Base-by-base conservation (phyloP, 2,329 filamentous ascomycete species). In the Lecanoromycetidae sp. region DNA sequence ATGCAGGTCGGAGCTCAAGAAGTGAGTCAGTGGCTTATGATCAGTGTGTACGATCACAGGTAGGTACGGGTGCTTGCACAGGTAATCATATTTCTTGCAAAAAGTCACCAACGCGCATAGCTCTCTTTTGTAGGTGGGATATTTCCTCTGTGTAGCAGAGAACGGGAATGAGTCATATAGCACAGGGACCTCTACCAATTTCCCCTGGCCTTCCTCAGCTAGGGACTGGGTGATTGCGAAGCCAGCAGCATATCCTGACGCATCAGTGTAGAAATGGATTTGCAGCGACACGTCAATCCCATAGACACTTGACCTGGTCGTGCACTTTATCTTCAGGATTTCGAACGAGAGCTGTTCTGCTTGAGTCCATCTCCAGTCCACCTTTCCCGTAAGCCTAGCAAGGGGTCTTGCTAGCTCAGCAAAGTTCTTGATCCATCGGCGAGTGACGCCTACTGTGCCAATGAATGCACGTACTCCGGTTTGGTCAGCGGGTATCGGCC, bases 371-470 rank as follows among this genome's bases (percentile, higher is more conserved):
- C 26, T 10, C n/a, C 20, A 50, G 3, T 20, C 15, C 1, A 41
- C n/a, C 7, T 50, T 50, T 0, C 23, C 32, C 3, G 22, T 50
- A 0, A 50, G 22, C 3, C 23, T 9, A 12, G 3, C 15, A 0
- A 50, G 23, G 1, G 35, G 27, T 7, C 33, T 5, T 13, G 23
- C 17, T 4, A 50, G 1, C 19, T 50, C 26, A 2, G 20, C 10
- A n/a, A 50, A 50, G 17, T 50, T 50, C 30, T 50, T 46, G 3
- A 50, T 10, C 17, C 19, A 50, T 3, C 30, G 0, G 3, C 33
- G 3, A 2, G 13, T 50, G 5, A 50, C 46, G 4, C 13, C 32
- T 1, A 50, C 12, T 9, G 22, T 43, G 0, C 19, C 19, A 19
- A 50, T 7, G 15, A 50, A 50, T 1, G 8, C 43, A 5, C 27